Base-by-base conservation (phyloP, 2,329 filamentous ascomycete species). In the Fusarium fracticaudum region DNA sequence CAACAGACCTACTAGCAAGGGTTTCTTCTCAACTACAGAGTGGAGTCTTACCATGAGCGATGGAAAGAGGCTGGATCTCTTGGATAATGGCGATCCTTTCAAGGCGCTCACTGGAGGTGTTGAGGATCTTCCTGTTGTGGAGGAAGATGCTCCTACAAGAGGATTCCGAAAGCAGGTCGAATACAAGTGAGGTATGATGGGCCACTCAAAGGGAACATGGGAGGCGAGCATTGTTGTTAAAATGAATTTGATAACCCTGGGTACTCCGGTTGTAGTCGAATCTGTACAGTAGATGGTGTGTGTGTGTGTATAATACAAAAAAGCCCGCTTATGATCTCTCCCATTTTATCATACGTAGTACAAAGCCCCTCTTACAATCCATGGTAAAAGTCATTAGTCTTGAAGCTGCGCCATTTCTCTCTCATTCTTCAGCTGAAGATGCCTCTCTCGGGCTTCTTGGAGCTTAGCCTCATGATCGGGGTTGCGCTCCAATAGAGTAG, bases 11-110 rank as follows among this genome's bases (percentile, higher is more conserved):
- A 84, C 83, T 13, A 76, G 86, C 65, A 88, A 89, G 77, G 87
- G 86, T 43, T 83, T 89, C 86, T 98, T 98, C 83, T 91, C 94
- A 85, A 99, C 96, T 41, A 89, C 92, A 65, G 93, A 95, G 86
- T 99, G 96, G 95, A 96, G 92, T 80, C 85, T 99, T 77, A 90
- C 92, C 81, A 91, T 90, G 71, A 86, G 86, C 59, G 90, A 92
- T 74, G 88, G 88, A 45, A 76, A 74, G 48, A 86, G 83, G 80
- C 83, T 98, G 74, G 92, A 97, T 80, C 83, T 99, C 81, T 87
- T 98, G 72, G 91, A 93, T 76, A 90, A 88, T 9, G 86, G 84
- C 67, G 87, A 96, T 86, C 93, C 94, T 47, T 95, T 96, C 80
- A 84, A 81, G 77, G 87, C 83, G 22, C 82, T 88, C 59, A 80